These are phyloP conservation scores for Avena atlantica DNA, from an alignment of 176 grass and related monocot genomes.

Conservation along the genomic window DNA sequence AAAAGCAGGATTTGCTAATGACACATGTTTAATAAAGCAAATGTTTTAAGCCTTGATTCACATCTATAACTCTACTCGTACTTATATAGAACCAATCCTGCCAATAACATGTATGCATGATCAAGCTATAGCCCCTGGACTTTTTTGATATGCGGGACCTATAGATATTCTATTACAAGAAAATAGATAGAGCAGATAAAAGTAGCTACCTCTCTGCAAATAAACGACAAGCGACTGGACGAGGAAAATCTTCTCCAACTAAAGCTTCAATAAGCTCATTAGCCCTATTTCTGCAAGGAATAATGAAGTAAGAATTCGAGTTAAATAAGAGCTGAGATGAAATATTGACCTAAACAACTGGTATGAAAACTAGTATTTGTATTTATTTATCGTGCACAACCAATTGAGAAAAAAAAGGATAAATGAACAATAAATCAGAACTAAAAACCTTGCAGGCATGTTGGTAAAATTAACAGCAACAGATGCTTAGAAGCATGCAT, in stretches of 20 bases:
- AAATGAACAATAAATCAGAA: too few species aligned
- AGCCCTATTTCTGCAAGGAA: conserved; percentile 23
- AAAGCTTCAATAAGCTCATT: conserved; percentile 56
- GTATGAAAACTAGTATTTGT: too few species aligned
- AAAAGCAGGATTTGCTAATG: neutral
- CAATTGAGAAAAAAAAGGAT: too few species aligned
- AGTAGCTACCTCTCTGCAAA: conserved; percentile 41
- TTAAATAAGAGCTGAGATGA: too few species aligned
- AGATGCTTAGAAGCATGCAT: neutral
- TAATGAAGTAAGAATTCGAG: too few species aligned
- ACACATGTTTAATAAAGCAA: neutral
- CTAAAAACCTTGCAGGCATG: neutral
- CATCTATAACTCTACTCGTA: neutral
- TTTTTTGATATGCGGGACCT: neutral
- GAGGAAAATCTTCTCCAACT: conserved; percentile 50
- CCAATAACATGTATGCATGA: neutral
- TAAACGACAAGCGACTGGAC: conserved; percentile 45
- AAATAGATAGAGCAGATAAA: neutral
- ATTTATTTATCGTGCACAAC: too few species aligned
- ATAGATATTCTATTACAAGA: neutral
- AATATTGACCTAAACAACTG: too few species aligned
- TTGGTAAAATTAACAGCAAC: neutral
- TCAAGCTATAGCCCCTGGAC: neutral
- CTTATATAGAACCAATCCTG: neutral
- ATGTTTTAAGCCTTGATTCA: neutral